Percentiles rank a stretch among this genome's conserved stretches.
Evolutionary conservation across 768 basidiomycete species (phyloP).

Genomic region (Lentinula boryana): DNA sequence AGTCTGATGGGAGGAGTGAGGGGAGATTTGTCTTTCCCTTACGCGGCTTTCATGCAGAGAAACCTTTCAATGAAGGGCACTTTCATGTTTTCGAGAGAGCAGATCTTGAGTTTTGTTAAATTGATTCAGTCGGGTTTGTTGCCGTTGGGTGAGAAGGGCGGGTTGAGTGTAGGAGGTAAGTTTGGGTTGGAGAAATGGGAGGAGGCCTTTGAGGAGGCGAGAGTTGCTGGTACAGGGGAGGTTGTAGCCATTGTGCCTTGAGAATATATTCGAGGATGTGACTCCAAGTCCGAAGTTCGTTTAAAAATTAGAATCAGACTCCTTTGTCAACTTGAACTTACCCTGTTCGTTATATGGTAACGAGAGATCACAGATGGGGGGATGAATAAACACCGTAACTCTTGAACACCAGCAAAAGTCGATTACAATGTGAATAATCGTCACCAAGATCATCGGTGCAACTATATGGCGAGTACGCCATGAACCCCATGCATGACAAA

Average conservation of each 20-base stretch:
- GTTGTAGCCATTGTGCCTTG: neutral
- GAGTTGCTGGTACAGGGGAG: neutral
- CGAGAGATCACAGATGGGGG: too few species aligned
- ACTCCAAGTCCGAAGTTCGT: too few species aligned
- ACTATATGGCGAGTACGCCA: too few species aligned
- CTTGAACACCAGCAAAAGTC: too few species aligned
- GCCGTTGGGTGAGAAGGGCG: neutral
- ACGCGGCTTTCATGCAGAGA: neutral
- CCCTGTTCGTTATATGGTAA: too few species aligned
- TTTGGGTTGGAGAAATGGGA: neutral
- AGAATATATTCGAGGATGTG: neutral
- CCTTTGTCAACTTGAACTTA: too few species aligned
- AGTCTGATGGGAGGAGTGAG: neutral
- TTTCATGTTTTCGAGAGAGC: neutral
- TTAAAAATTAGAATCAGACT: too few species aligned
- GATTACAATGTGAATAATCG: too few species aligned
- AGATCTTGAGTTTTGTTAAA: neutral
- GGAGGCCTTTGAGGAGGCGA: neutral
- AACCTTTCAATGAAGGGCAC: neutral
- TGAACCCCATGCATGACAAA: too few species aligned
- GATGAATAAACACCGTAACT: too few species aligned
- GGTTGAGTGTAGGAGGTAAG: neutral
- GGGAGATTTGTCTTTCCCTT: neutral
- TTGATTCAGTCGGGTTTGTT: neutral
- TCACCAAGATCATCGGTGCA: too few species aligned